These are phyloP conservation scores for Xerocomus potaroensis DNA, from an alignment of 768 basidiomycete genomes.

Conservation along the genomic window DNA sequence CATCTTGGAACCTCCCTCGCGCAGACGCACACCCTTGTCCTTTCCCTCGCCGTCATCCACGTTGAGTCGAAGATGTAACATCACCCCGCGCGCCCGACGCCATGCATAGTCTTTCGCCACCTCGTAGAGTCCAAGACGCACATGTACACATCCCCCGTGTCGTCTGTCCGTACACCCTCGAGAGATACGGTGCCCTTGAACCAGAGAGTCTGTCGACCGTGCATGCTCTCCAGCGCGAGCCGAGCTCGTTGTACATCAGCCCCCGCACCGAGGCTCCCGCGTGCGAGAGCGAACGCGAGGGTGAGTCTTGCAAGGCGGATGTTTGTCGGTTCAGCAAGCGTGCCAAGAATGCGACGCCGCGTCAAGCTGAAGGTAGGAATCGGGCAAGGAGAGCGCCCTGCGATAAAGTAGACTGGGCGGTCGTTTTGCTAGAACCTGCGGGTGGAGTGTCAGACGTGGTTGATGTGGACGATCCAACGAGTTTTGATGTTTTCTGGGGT, in stretches of 20 bases:
- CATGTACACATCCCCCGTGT: conserved; percentile 47
- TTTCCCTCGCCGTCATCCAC: conserved; percentile 6
- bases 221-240: conserved; percentile 75
- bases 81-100: conserved; percentile 34
- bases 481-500: too few relatives aligned
- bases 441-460: too few relatives aligned
- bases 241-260: conserved; percentile 63
- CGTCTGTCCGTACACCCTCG: conserved; percentile 56
- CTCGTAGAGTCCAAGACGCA: neutral
- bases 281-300: too few relatives aligned
- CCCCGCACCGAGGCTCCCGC: too few relatives aligned
- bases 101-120: conserved; percentile 27
- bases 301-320: too few relatives aligned
- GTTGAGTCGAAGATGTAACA: conserved; percentile 33
- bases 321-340: too few relatives aligned
- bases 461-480: too few relatives aligned
- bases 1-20: conserved; percentile 38
- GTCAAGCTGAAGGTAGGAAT: too few relatives aligned
- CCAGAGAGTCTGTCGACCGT: conserved; percentile 59
- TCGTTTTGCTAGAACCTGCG: too few relatives aligned
- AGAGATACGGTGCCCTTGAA: conserved; percentile 53
- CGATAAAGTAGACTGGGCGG: too few relatives aligned
- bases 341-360: too few relatives aligned
- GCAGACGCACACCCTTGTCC: conserved; percentile 1
- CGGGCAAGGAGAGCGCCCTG: too few relatives aligned